These are phyloP conservation scores for Fraxinus quadrangulata DNA, from an alignment of 257 asterid species.

Conservation along the genomic window DNA sequence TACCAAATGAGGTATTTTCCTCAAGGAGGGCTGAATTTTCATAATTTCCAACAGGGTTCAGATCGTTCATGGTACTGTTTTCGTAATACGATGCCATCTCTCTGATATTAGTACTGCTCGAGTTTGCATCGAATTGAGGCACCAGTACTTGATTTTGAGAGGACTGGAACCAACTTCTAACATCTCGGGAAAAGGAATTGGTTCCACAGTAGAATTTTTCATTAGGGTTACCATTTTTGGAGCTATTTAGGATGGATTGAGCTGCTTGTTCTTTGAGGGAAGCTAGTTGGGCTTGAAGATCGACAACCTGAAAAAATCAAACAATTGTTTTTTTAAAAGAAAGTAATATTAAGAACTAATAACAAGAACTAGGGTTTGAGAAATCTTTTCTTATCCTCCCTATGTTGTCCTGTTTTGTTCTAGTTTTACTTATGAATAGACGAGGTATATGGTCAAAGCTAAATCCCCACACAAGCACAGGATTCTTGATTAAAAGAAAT, in stretches of 20 bases:
- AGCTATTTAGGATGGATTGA: constrained; percentile 30
- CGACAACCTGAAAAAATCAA: constrained; percentile 28
- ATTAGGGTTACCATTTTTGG: constrained; percentile 54
- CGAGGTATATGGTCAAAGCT: constrained; percentile 1
- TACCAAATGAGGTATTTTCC: constrained; percentile 44
- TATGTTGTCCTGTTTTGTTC: constrained; percentile 12
- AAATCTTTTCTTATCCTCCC: background rate
- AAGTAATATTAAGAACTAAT: background rate
- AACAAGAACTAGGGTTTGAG: background rate
- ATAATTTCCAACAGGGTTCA: constrained; percentile 31
- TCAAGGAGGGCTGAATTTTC: constrained; percentile 35
- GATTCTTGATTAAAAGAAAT: background rate
- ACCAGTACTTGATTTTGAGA: constrained; percentile 37
- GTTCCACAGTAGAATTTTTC: constrained; percentile 33
- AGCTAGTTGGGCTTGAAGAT: constrained; percentile 49
- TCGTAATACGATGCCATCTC: constrained; percentile 19
- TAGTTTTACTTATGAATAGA: constrained; percentile 8
- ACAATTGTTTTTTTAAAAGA: background rate
- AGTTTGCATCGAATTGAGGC: constrained; percentile 42
- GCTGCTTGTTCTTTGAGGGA: constrained; percentile 47
- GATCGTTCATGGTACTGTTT: constrained; percentile 8
- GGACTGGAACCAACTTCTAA: constrained; percentile 56
- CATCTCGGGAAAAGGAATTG: constrained; percentile 43
- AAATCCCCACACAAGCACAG: constrained; percentile 3
- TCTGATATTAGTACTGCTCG: constrained; percentile 11